These are phyloP conservation scores for Combretum micranthum DNA, from an alignment of 345 rosid genomes.

Conservation along the genomic window DNA sequence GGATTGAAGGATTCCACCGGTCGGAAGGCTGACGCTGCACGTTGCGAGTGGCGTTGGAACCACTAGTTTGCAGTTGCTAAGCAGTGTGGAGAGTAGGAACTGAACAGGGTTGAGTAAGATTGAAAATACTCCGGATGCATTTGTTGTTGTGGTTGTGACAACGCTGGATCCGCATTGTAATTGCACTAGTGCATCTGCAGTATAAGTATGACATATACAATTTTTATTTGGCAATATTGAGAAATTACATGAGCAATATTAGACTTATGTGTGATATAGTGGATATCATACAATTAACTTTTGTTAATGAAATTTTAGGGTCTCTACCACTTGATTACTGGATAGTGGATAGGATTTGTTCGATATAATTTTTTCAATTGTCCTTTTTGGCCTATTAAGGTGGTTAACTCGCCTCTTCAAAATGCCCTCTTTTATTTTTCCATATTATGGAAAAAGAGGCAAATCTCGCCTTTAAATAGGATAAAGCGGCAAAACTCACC, in stretches of 20 bases:
- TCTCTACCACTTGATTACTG: no score
- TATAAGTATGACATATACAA: neutral
- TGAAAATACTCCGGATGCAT: constrained; percentile 10
- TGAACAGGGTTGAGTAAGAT: constrained; percentile 32
- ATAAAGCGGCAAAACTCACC: no score
- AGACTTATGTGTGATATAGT: no score
- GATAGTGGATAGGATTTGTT: no score
- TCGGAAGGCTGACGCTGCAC: constrained; percentile 46
- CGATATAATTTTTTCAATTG: no score
- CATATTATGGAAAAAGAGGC: no score
- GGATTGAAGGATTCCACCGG: constrained; percentile 30
- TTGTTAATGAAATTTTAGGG: no score
- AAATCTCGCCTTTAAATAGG: no score
- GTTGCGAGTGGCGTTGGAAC: constrained; percentile 51
- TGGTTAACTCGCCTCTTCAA: no score
- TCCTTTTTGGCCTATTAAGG: no score
- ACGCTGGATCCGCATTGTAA: constrained; percentile 10
- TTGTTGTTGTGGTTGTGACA: constrained; percentile 6
- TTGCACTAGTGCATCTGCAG: constrained; percentile 10
- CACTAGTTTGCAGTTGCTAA: constrained; percentile 31
- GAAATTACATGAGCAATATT: constrained; percentile 27
- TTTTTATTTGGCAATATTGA: constrained; percentile 28
- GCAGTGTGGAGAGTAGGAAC: constrained; percentile 25
- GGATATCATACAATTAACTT: no score
- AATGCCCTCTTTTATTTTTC: no score